Base-by-base conservation (phyloP, 2,329 filamentous ascomycete genomes). In the Verticillium isaacii region DNA sequence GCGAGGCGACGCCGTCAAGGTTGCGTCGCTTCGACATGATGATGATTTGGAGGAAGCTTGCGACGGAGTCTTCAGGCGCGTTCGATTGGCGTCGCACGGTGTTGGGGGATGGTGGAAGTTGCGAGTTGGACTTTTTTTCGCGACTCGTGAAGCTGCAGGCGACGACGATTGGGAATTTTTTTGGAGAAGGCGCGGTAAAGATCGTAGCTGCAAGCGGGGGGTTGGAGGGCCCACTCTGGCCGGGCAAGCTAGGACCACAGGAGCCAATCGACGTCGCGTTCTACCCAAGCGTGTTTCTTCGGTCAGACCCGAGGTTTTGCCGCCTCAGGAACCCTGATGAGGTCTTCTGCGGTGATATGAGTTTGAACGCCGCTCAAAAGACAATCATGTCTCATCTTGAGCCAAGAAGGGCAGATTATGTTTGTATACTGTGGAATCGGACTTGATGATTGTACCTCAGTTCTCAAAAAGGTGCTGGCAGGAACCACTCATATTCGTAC, bases 1-100 rank as follows among this genome's bases (percentile, higher is more conserved):
- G 41, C 39, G 63, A 65, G 56, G 60, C 60, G 50, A 65, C 64
- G 41, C 64, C 61, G 58, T 66, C 50, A 9, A 65, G 58, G 25
- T 60, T 62, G 36, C 64, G 63, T 34, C 63, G 61, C 41, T 59
- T 60, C 61, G 36, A 34, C 58, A 59, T 59, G 29, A 17, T 52
- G 45, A 9, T 25, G n/a, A 25, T 23, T n/a, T 11, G 11, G 23
- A 52, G 17, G 37, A n/a, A 52, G 45, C 45, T 8, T 19, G 23
- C 12, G 11, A 23, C 1, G 19, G 11, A 52, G 19, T 25, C 8
- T 52, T 23, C 23, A 12, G 45, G 3, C 45, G 45, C 45, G 19
- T 19, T 52, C 45, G 45, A 52, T 52, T 52, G 45, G 45, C 19
- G n/a, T 52, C 19, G 45, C 45, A 19, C 8, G 45, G 19, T 52